Evolutionary conservation across 768 basidiomycete genomes (phyloP).

Genomic region (Pholiota microspora): DNA sequence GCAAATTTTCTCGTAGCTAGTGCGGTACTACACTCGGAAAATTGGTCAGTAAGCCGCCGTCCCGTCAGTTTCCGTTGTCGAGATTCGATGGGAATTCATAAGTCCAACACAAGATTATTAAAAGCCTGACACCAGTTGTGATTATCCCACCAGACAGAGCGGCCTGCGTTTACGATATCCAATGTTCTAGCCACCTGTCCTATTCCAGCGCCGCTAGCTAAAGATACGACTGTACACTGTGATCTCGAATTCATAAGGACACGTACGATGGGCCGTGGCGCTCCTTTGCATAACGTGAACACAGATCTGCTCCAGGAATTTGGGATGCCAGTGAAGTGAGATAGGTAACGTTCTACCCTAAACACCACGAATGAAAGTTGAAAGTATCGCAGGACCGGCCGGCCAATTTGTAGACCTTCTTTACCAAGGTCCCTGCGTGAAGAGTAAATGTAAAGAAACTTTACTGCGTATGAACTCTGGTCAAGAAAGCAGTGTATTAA

Average conservation of each 20-base stretch:
- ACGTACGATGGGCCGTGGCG: background rate
- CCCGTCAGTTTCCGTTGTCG: background rate
- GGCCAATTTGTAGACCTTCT: background rate
- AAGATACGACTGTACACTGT: background rate
- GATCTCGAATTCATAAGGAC: background rate
- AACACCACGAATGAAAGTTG: background rate
- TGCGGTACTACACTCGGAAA: background rate
- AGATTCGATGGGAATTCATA: background rate
- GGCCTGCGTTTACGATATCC: background rate
- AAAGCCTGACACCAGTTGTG: background rate
- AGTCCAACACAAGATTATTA: background rate
- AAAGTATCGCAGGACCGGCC: background rate
- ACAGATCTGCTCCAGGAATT: background rate
- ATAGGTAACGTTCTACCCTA: background rate
- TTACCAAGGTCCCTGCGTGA: background rate
- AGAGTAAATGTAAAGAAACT: background rate
- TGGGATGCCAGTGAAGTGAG: background rate
- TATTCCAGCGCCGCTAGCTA: background rate
- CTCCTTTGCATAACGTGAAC: background rate
- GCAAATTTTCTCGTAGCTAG: background rate
- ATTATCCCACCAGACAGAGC: background rate
- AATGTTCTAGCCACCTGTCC: background rate
- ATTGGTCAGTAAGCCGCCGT: background rate
- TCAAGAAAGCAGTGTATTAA: background rate
- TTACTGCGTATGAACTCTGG: background rate